These are phyloP conservation scores for Phoma herbarum DNA, from an alignment of 2,329 filamentous ascomycete genomes.

Conservation along the genomic window DNA sequence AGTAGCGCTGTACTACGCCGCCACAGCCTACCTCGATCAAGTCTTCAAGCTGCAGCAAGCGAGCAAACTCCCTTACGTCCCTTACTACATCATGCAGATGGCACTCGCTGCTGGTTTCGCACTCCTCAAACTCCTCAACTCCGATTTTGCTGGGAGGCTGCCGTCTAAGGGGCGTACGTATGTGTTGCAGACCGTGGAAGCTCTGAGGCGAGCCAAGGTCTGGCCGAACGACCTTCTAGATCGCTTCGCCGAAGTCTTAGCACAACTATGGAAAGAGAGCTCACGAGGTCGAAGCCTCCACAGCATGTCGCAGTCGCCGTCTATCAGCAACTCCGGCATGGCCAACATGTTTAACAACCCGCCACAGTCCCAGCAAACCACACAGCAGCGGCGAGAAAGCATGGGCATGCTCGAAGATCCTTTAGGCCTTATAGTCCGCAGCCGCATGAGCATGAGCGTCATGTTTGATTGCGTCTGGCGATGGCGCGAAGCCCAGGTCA, in stretches of 20 bases:
- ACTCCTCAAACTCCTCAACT: constrained; percentile 77
- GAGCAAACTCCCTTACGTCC: constrained; percentile 70
- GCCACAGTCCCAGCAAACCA: constrained; percentile 33
- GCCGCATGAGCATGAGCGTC: constrained; percentile 83
- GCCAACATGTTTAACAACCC: constrained; percentile 47
- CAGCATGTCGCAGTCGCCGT: constrained; percentile 50
- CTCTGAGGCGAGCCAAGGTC: constrained; percentile 76
- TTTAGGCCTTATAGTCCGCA: constrained; percentile 81
- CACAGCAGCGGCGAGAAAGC: constrained; percentile 40
- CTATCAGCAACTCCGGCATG: constrained; percentile 43
- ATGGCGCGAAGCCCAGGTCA: constrained; percentile 74
- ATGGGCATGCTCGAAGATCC: constrained; percentile 67
- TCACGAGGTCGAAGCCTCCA: constrained; percentile 49
- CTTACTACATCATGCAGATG: constrained; percentile 85
- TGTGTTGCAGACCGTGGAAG: constrained; percentile 75
- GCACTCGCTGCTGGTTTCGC: constrained; percentile 82
- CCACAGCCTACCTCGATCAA: constrained; percentile 71
- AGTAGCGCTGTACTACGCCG: constrained; percentile 77
- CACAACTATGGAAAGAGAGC: constrained; percentile 80
- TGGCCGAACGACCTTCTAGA: constrained; percentile 81
- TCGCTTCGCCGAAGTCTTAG: constrained; percentile 83
- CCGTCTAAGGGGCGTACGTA: constrained; percentile 72
- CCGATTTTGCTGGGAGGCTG: constrained; percentile 72
- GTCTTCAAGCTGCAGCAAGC: constrained; percentile 63
- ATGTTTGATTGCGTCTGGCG: constrained; percentile 87